Conservation (phyloP, 805 yeast species). For the Yamadazyma nakazawae region DNA sequence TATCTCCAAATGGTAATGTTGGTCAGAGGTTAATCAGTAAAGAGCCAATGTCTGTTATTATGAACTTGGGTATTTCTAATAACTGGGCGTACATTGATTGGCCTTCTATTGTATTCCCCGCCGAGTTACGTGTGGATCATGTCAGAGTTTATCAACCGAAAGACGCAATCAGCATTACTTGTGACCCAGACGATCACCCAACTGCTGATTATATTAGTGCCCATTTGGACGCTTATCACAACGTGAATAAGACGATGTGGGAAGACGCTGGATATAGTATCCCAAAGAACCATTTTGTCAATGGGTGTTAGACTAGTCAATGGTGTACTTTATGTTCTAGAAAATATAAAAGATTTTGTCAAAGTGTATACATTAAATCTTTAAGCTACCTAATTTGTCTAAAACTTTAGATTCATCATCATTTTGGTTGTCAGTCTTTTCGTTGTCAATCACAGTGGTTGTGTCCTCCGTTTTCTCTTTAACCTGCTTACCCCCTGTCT, state of each 20-base stretch:
- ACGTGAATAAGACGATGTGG: conserved; percentile 75
- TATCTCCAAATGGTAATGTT: conserved; percentile 88
- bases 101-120: conserved; percentile 77
- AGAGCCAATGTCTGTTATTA: conserved; percentile 88
- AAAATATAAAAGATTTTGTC: background rate
- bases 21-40: conserved; percentile 77
- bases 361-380: background rate
- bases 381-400: conserved; percentile 1
- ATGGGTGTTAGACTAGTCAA: conserved; percentile 15
- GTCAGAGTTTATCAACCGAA: conserved; percentile 90
- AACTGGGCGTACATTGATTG: conserved; percentile 95
- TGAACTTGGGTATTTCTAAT: conserved; percentile 87
- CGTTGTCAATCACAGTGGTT: background rate
- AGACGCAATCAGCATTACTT: conserved; percentile 57
- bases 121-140: conserved; percentile 71
- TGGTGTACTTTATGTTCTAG: conserved; percentile 7
- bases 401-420: background rate
- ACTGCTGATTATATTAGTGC: conserved; percentile 75
- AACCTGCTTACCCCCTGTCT: conserved; percentile 6
- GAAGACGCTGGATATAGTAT: conserved; percentile 59
- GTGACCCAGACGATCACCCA: conserved; percentile 86
- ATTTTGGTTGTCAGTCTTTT: conserved; percentile 3
- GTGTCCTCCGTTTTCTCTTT: background rate
- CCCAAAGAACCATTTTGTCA: conserved; percentile 37
- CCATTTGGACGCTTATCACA: conserved; percentile 67